Conservation (phyloP, 2,329 filamentous ascomycete species). For the Endocalyx cinctus region DNA sequence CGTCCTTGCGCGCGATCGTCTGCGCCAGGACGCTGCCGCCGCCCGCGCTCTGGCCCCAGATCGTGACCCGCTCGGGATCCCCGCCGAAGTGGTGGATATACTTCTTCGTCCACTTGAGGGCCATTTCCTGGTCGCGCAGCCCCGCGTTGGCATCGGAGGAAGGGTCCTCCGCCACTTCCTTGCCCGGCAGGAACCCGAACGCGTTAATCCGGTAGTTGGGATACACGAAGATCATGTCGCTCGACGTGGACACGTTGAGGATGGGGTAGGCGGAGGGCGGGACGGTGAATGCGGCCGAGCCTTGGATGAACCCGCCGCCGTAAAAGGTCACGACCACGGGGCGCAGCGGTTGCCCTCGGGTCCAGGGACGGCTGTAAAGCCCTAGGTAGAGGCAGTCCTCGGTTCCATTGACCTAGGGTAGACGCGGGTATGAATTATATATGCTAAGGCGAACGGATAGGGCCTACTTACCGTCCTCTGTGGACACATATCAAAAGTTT, state of each 20-base stretch:
- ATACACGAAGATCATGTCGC: constrained; percentile 42
- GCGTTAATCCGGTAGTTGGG: constrained; percentile 54
- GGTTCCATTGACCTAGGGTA: constrained; percentile 40
- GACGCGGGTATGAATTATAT: not conserved
- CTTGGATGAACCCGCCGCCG: constrained; percentile 58
- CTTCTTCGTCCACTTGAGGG: constrained; percentile 42
- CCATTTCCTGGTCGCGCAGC: constrained; percentile 46
- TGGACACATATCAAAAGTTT: constrained; percentile 53
- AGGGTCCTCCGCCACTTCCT: constrained; percentile 37
- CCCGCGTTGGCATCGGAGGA: constrained; percentile 47
- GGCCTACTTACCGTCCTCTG: constrained; percentile 43
- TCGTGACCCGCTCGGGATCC: constrained; percentile 30
- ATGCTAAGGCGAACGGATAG: not conserved
- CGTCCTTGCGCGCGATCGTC: constrained; percentile 37
- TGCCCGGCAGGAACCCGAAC: constrained; percentile 50
- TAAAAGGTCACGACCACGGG: constrained; percentile 59
- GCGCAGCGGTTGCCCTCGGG: constrained; percentile 33
- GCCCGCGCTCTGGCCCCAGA: constrained; percentile 53
- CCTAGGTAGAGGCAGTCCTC: constrained; percentile 61
- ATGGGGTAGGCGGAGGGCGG: constrained; percentile 55
- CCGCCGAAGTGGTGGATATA: constrained; percentile 31
- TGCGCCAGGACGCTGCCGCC: constrained; percentile 50
- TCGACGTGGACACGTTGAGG: constrained; percentile 46
- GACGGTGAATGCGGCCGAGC: constrained; percentile 48
- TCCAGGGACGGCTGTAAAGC: constrained; percentile 56